Base-by-base conservation (phyloP, 768 basidiomycete genomes). In the Cystobasidium tubakii region DNA sequence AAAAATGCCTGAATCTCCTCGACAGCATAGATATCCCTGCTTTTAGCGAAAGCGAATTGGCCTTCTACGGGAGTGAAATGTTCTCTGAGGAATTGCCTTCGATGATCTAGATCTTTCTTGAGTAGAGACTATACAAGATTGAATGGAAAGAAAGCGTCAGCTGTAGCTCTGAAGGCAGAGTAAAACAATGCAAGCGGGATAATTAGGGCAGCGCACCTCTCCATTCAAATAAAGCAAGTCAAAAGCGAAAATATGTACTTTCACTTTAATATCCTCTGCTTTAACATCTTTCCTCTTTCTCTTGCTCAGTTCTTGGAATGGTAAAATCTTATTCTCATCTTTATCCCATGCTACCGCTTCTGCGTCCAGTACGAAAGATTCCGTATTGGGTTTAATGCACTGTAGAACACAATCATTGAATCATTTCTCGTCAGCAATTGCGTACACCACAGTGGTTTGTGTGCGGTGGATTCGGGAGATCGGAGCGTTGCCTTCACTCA, bases 311-410 rank as follows among this genome's bases (percentile, higher is more conserved):
- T 99, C 95, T 82, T 99, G 96, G 88, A 99, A 99, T 0, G 95
- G 96, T 86, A 98, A 88, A 44, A 99, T 84, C 27, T 77, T 77
- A 44, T 76, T 75, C 63, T 78, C 78, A 53, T 77, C 78, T 80
- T 89, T 91, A 81, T 99, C 94, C 81, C 94, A 91, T 1, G 96
- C 96, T 12, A 99, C 96, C 10, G 94, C 96, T 80, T 99, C 96
- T 12, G 92, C 88, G 81, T 99, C 96, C 55, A 99, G 84, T 0
- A 99, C 95, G 79, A 99, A 99, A 0, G 92, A 90, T 77, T 87
- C 87, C 0, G 91, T 90, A 2, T 88, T 86, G 6, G 33, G 17
- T 79, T 90, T 91, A 83, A 97, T 87, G 77, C 90, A 92, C 94
- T 97, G 54, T 10, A 63, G n/a, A n/a, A n/a, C n/a, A n/a, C n/a